Evolutionary conservation across 1,284 basidiomycete species (phyloP).

Genomic region (Baeospora myosura): DNA sequence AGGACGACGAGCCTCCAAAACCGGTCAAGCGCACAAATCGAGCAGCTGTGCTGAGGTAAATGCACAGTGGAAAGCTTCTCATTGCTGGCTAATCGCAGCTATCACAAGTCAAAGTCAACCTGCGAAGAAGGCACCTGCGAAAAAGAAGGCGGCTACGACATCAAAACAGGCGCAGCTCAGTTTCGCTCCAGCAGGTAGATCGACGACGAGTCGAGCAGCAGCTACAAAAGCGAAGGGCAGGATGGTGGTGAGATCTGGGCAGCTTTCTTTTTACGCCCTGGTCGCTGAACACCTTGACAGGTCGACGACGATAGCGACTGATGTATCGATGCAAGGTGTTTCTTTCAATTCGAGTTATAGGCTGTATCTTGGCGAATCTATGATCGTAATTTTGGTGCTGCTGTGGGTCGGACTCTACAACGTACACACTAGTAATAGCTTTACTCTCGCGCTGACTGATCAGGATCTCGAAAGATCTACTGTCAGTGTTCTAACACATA

Average conservation of each 20-base stretch:
- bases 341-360: no score
- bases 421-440: not conserved
- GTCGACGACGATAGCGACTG: conserved; percentile 18
- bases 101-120: conserved; percentile 33
- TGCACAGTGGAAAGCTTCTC: conserved; percentile 2
- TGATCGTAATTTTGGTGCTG: not conserved
- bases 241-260: conserved; percentile 33
- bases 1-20: conserved; percentile 38
- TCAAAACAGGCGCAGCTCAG: conserved; percentile 50
- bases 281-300: conserved; percentile 5
- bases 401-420: not conserved
- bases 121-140: conserved; percentile 50
- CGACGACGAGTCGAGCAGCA: conserved; percentile 50
- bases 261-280: conserved; percentile 2
- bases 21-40: conserved; percentile 55
- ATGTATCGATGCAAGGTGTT: no score
- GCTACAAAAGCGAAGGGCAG: conserved; percentile 51
- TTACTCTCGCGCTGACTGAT: not conserved
- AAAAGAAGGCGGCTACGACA: conserved; percentile 39
- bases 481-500: no score
- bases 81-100: no score
- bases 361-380: not conserved
- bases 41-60: conserved; percentile 53
- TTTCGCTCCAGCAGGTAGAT: conserved; percentile 53
- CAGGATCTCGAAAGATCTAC: no score